Base-by-base conservation (phyloP, 2,329 filamentous ascomycete genomes). In the Capronia epimyces region DNA sequence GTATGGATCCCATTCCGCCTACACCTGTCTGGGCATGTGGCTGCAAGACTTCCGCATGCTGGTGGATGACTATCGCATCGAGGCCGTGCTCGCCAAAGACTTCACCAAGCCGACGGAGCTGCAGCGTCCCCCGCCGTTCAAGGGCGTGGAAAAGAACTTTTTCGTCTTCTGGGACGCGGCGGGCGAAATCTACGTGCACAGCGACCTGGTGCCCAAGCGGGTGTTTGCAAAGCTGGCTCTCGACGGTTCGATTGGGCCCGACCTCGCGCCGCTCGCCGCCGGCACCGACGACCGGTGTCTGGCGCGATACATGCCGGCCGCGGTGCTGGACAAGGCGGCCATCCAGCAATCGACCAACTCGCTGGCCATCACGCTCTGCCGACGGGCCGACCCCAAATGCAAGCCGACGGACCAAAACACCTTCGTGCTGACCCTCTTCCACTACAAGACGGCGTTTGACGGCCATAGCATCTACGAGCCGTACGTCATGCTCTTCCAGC, bases 301-400 rank as follows among this genome's bases (percentile, higher is more conserved):
- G 48, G 61, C 56, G 1, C 71, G 64, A 34, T 74, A 74, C 55
- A 65, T 81, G 46, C 76, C 78, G 0, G 55, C 62, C 12, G 46
- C 69, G 0, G 52, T 59, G 0, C 29, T 37, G 8, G 55, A 67
- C 3, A 52, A 68, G 18, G 74, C 77, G 60, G 75, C 70, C 0
- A 72, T 81, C 20, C 79, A 82, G 57, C 79, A 83, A 62, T 75
- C 79, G 4, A 81, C 78, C 20, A 83, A 83, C 63, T 78, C 77
- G 1, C 66, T 82, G 1, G 64, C 71, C 1, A 65, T 82, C 39
- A 81, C 78, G 2, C 65, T 81, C 49, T 82, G 79, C 66, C 65
- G 66, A 8, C 70, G 75, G 2, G 55, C 66, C 0, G 39, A 42
- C n/a, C 22, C 39, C 9, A 50, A n/a, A 0, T 82, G 80, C 61